phyloP scores from a whole-genome alignment of 2,329 filamentous ascomycete genomes.

The Stachybotrys chlorohalonatus region DNA sequence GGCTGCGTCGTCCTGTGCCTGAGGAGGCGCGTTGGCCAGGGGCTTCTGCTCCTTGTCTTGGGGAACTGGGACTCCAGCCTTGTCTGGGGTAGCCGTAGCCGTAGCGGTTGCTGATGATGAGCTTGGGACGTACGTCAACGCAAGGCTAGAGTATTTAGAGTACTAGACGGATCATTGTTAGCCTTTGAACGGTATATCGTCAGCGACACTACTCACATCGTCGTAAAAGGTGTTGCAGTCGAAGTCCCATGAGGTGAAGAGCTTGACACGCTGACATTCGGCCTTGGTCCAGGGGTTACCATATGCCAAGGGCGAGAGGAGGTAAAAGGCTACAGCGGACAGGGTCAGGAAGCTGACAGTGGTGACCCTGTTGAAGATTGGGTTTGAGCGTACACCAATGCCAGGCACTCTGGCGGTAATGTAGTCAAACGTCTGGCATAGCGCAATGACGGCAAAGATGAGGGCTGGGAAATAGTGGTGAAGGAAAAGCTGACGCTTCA shows the following conservation, averaged over 20 bases:
- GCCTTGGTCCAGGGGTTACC: conserved; percentile 89
- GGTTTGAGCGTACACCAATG: conserved; percentile 56
- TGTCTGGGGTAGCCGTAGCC: conserved; percentile 14
- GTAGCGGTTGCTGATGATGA: conserved; percentile 19
- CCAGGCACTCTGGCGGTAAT: conserved; percentile 61
- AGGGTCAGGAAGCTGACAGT: conserved; percentile 66
- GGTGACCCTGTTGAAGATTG: conserved; percentile 64
- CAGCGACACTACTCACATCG: conserved; percentile 56
- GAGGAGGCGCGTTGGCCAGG: conserved; percentile 11
- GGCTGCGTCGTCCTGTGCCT: conserved; percentile 18
- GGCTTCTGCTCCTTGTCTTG: conserved; percentile 14
- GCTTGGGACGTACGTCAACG: conserved; percentile 7
- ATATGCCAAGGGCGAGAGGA: conserved; percentile 87
- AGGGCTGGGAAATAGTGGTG: conserved; percentile 98
- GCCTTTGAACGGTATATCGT: neutral
- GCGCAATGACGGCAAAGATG: conserved; percentile 84
- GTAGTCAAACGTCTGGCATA: conserved; percentile 88
- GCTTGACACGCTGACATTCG: conserved; percentile 79
- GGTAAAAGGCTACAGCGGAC: conserved; percentile 64
- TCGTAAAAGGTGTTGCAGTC: conserved; percentile 92
- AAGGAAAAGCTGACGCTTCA: conserved; percentile 95
- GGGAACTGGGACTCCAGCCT: conserved; percentile 6
- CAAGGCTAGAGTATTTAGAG: conserved; percentile 30
- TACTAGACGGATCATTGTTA: conserved; percentile 26
- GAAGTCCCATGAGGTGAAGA: conserved; percentile 90